phyloP scores from a whole-genome alignment of 306 rosid species.

The Oemleria cerasiformis region DNA sequence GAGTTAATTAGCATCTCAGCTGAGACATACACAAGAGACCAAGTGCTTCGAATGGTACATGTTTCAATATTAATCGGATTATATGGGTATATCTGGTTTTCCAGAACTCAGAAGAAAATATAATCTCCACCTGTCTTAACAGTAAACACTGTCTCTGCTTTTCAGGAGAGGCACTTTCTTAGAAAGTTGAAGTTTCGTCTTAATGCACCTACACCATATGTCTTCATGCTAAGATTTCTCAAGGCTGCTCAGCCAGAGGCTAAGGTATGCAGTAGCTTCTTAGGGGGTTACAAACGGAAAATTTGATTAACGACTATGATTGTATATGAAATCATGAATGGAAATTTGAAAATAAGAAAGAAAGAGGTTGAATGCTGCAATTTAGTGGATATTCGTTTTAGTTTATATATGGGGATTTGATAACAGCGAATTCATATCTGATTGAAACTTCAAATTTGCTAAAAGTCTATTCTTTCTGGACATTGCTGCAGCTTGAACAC shows the following conservation, averaged over 20 bases:
- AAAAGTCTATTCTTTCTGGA: constrained; percentile 19
- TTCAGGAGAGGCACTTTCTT: constrained; percentile 79
- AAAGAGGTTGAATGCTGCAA: background rate
- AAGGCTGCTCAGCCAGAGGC: constrained; percentile 78
- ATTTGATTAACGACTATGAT: background rate
- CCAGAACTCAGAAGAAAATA: no score
- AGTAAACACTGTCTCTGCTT: constrained; percentile 14
- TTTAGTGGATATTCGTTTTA: background rate
- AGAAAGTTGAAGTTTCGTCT: constrained; percentile 72
- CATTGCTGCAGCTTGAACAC: constrained; percentile 62
- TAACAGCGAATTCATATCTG: background rate
- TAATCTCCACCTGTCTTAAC: background rate
- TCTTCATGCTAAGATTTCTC: constrained; percentile 85
- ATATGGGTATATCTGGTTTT: background rate
- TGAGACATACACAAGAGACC: constrained; percentile 79
- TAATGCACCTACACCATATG: constrained; percentile 81
- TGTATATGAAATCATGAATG: background rate
- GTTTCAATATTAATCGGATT: constrained; percentile 2
- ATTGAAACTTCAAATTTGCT: constrained; percentile 15
- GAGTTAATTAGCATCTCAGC: constrained; percentile 79
- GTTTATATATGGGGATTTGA: constrained; percentile 1
- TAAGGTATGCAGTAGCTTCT: constrained; percentile 43
- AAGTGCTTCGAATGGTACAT: constrained; percentile 79
- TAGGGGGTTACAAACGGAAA: background rate
- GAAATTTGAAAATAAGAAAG: background rate